Evolutionary conservation across 2,329 filamentous ascomycete genomes (phyloP), one percentile per base, ranked within the genome.

Genomic region (Westerdykella sp.): DNA sequence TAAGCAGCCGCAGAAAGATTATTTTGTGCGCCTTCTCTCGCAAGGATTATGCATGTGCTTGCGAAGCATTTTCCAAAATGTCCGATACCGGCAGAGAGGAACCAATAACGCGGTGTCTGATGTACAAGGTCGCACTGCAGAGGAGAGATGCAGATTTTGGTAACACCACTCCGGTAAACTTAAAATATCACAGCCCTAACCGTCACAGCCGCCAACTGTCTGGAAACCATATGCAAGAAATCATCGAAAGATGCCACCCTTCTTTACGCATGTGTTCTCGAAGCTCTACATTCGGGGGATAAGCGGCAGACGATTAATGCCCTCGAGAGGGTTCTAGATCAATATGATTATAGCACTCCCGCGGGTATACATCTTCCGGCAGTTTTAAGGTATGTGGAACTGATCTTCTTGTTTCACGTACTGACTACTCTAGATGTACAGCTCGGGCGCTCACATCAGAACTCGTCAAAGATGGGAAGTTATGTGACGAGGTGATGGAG

Each of bases 181-280:
- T 3, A 14, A 15, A 18, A 30, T 9, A 15, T 34, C 21, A 22
- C 53, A 21, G 34, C 40, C 14, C n/a, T 44, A 18, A 35, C 32
- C 16, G n/a, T 18, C 14, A 1, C 75, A 60, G 83, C 83, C n/a
- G 65, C 71, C 15, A 73, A 80, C 37, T 87, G 83, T 56, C 74
- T 95, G 2, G 70, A 79, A 21, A 62, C 68, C 2, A 69, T 95
- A 21, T 76, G 74, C 43, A 72, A 72, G n/a, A 61, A 70, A 6
- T 71, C 73, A 0, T 61, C 70, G 1, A 73, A 76, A 16, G 76
- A 82, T 28, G 70, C 73, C 15, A 79, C 80, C 12, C 78, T 88
- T 35, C 71, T 96, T 1, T 88, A 90, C 50, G 85, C 87, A 1
- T 95, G 89, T 54, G 79, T 87, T 16, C 69, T 87, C 22, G 87